These are phyloP conservation scores for Metarhizium humberi DNA, from an alignment of 2,329 filamentous ascomycete species.

Conservation along the genomic window DNA sequence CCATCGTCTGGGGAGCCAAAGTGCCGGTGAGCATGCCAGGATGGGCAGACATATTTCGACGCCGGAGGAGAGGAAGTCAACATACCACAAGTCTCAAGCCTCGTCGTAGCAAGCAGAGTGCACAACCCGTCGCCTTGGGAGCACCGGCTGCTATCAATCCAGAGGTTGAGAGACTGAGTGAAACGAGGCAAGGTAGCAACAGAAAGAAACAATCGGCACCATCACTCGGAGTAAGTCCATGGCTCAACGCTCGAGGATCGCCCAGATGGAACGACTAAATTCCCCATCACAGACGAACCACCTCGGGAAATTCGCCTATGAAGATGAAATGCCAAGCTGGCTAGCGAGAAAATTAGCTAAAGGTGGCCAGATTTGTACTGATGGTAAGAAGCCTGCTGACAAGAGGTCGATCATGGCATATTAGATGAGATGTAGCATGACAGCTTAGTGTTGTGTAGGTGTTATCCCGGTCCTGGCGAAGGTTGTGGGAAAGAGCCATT, in stretches of 20 bases:
- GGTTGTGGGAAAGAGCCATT: conserved; percentile 52
- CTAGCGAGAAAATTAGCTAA: conserved; percentile 1
- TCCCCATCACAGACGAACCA: conserved; percentile 6
- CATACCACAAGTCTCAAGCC: background rate
- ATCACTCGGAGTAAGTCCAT: background rate
- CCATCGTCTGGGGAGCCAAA: background rate
- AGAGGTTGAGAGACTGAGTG: background rate
- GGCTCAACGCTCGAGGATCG: background rate
- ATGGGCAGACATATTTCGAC: background rate
- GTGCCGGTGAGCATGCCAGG: background rate
- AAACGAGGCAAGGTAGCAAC: background rate
- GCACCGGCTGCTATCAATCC: too few relatives aligned
- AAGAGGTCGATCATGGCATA: background rate
- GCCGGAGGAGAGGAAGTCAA: background rate
- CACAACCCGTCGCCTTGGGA: background rate
- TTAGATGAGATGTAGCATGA: background rate
- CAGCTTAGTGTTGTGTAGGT: conserved; percentile 21
- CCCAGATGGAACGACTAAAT: too few relatives aligned
- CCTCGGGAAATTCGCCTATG: conserved; percentile 6
- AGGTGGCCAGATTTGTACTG: conserved; percentile 6
- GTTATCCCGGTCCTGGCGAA: conserved; percentile 54
- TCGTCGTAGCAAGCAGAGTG: background rate
- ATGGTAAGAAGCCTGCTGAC: conserved; percentile 2
- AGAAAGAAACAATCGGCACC: background rate
- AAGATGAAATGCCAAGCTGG: conserved; percentile 7